Base-by-base conservation (phyloP, 2,329 filamentous ascomycete species). In the Harringtonia aguacate region DNA sequence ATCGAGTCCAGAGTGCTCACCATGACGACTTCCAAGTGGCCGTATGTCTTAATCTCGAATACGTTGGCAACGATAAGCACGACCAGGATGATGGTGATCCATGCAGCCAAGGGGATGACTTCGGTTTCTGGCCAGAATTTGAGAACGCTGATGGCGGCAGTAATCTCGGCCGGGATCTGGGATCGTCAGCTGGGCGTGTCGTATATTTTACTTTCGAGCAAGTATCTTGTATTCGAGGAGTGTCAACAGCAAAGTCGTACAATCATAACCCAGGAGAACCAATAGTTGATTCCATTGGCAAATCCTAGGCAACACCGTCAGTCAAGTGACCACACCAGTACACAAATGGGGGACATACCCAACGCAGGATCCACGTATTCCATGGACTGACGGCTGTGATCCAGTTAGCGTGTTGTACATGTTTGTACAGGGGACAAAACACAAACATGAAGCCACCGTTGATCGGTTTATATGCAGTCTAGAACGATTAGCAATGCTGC, bases 391-490 rank as follows among this genome's bases (percentile, higher is more conserved):
- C 68, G 57, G 8, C 28, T 29, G 13, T 13, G 13, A 29, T 29
- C 28, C 8, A 29, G 28, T 8, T 29, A 8, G 8, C 13, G 28
- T 29, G 8, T 29, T 13, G 13, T 29, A 29, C 8, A 29, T 13
- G 28, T n/a, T n/a, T n/a, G n/a, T n/a, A n/a, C n/a, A 29, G 28
- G 28, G 28, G 13, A 29, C 8, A 29, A 13, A 13, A 13, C 13
- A 29, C 28, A 8, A 13, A 29, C 28, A 68, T 63, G 6, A 73
- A 65, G 4, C 68, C 68, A 10, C 71, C 69, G 24, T 73, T 63
- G 49, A 77, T 57, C 8, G 77, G 73, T 38, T 81, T 67, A 63
- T 75, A 79, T 18, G 77, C 68, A 14, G 75, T 73, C 63, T 29
- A n/a, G n/a, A n/a, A n/a, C n/a, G n/a, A n/a, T n/a, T n/a, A n/a